phyloP scores from a whole-genome alignment of 805 yeast genomes.

The Monosporozyma servazzii region DNA sequence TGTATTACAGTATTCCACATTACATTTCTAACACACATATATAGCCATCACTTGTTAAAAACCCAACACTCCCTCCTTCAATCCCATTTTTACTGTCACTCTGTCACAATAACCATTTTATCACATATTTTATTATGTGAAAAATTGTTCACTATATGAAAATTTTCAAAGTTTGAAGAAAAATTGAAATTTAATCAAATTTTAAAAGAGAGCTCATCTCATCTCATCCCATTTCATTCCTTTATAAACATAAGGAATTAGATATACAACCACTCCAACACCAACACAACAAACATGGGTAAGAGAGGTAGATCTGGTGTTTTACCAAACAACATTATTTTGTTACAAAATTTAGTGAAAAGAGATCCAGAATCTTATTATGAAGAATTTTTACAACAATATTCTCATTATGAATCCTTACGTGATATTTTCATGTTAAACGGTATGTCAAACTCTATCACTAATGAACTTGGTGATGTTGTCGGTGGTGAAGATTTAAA shows the following conservation, averaged over 20 bases:
- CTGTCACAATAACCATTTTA: not conserved
- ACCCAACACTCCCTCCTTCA: not conserved
- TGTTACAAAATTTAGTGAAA: slow-evolving; percentile 84
- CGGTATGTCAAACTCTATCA: slow-evolving; percentile 17
- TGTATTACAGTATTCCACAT: too few relatives aligned
- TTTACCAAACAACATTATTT: slow-evolving; percentile 83
- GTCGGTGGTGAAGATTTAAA: slow-evolving; percentile 30
- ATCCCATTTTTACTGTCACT: not conserved
- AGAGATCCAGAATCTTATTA: slow-evolving; percentile 90
- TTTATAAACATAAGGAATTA: not conserved
- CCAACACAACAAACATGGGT: slow-evolving; percentile 49
- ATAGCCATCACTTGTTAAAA: too few relatives aligned
- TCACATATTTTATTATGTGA: not conserved
- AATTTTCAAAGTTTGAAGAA: not conserved
- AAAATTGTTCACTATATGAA: not conserved
- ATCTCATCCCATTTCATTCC: slow-evolving; percentile 23
- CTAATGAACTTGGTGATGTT: slow-evolving; percentile 15
- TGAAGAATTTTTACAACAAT: slow-evolving; percentile 90
- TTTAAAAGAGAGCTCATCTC: slow-evolving; percentile 4
- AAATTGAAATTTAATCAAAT: not conserved
- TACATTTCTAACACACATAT: too few relatives aligned
- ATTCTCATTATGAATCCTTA: slow-evolving; percentile 82
- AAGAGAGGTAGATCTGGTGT: slow-evolving; percentile 86
- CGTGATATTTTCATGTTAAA: slow-evolving; percentile 77
- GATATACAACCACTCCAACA: not conserved